These are phyloP conservation scores for Chrysosphaeria jannelii DNA, from an alignment of 2,329 filamentous ascomycete species.

Conservation along the genomic window DNA sequence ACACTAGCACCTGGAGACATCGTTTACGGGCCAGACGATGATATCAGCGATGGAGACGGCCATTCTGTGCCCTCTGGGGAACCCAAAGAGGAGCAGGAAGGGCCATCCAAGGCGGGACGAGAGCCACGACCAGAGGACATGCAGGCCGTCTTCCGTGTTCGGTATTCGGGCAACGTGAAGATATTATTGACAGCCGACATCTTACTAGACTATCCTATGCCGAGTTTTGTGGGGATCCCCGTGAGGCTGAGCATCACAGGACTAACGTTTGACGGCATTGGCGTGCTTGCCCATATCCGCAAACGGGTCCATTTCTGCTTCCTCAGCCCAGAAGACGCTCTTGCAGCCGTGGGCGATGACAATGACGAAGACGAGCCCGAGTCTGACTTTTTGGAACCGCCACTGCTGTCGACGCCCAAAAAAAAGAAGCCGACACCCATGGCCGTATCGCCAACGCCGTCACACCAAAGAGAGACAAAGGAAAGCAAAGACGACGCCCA, in stretches of 20 bases:
- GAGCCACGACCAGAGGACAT: constrained; percentile 64
- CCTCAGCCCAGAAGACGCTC: constrained; percentile 66
- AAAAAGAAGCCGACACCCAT: too few relatives aligned
- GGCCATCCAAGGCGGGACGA: too few relatives aligned
- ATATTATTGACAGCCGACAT: constrained; percentile 85
- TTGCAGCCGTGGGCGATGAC: constrained; percentile 31
- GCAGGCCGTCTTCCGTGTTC: constrained; percentile 74
- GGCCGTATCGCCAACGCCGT: neutral
- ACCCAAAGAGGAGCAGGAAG: too few relatives aligned
- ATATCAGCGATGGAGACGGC: constrained; percentile 4
- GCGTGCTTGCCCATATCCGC: constrained; percentile 71
- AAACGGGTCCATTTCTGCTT: constrained; percentile 85
- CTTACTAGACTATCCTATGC: constrained; percentile 91
- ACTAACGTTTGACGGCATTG: constrained; percentile 79
- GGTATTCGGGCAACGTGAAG: constrained; percentile 64
- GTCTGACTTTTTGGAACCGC: too few relatives aligned
- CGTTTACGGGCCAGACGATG: constrained; percentile 7
- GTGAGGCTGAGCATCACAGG: constrained; percentile 88
- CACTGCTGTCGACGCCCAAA: too few relatives aligned
- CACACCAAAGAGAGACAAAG: too few relatives aligned
- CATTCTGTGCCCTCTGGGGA: too few relatives aligned
- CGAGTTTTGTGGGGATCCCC: constrained; percentile 86
- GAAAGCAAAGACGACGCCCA: constrained; percentile 4
- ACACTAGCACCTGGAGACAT: constrained; percentile 21
- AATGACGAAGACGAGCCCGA: constrained; percentile 7